These are phyloP conservation scores for Kazachstania martiniae DNA, from an alignment of 805 yeast genomes.

Conservation along the genomic window DNA sequence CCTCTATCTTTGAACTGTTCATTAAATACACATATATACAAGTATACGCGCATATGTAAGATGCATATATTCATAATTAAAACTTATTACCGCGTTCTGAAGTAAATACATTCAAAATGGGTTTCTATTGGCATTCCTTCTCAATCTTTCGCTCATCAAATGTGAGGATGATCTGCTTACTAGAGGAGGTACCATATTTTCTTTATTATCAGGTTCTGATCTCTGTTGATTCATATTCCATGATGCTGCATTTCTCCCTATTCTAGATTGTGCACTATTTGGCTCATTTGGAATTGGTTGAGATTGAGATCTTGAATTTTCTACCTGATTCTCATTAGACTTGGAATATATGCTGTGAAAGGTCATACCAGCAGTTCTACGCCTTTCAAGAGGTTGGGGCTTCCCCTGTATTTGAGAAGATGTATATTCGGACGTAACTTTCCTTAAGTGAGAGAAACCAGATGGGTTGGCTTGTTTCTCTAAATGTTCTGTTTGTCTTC, in stretches of 20 bases:
- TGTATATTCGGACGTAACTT: background rate
- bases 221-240: too few relatives aligned
- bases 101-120: conserved; percentile 1
- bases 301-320: background rate
- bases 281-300: too few relatives aligned
- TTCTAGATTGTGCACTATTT: conserved; percentile 1
- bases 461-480: conserved; percentile 5
- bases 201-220: background rate
- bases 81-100: too few relatives aligned
- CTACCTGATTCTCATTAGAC: background rate
- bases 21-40: too few relatives aligned
- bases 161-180: conserved; percentile 10
- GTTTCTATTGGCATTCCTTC: conserved; percentile 12
- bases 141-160: conserved; percentile 25
- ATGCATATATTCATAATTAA: too few relatives aligned
- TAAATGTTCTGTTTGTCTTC: conserved; percentile 17
- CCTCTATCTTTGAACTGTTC: too few relatives aligned
- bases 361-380: conserved; percentile 16
- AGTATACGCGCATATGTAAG: too few relatives aligned
- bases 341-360: conserved; percentile 13
- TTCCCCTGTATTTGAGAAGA: background rate
- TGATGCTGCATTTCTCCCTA: too few relatives aligned
- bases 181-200: background rate
- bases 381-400: background rate
- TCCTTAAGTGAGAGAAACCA: conserved; percentile 2